phyloP scores from a whole-genome alignment of 495 filamentous ascomycete species.

The Xylaria scruposa region DNA sequence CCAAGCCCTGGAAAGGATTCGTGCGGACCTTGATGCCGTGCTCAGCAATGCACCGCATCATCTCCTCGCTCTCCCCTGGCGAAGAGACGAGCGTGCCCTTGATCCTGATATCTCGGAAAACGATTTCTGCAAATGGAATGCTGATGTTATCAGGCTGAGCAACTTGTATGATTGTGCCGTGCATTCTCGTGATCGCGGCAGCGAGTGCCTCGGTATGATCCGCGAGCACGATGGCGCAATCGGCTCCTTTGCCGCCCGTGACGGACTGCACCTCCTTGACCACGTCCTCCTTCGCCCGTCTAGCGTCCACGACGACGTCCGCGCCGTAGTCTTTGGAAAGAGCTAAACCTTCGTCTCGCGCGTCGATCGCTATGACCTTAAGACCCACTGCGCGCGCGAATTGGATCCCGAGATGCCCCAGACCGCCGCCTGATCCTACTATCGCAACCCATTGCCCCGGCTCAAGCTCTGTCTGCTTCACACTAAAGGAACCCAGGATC shows the following conservation, averaged over 20 bases:
- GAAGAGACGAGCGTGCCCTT: constrained; percentile 56
- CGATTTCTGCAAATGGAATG: constrained; percentile 59
- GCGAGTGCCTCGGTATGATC: constrained; percentile 58
- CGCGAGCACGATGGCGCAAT: constrained; percentile 53
- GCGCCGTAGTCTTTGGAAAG: constrained; percentile 53
- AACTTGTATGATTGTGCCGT: constrained; percentile 62
- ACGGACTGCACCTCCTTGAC: constrained; percentile 52
- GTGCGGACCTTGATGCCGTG: constrained; percentile 58
- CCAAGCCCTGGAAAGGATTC: constrained; percentile 59
- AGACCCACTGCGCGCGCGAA: constrained; percentile 48
- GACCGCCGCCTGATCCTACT: constrained; percentile 63
- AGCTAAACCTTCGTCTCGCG: constrained; percentile 59
- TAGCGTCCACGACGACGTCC: constrained; percentile 59
- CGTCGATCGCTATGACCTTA: constrained; percentile 61
- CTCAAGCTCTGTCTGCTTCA: constrained; percentile 52
- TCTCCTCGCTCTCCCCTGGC: constrained; percentile 53
- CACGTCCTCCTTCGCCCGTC: constrained; percentile 47
- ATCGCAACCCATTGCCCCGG: constrained; percentile 58
- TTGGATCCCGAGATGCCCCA: constrained; percentile 63
- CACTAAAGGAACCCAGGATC: background rate
- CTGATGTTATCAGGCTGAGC: constrained; percentile 56
- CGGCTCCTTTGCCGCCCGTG: constrained; percentile 53
- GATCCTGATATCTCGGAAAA: constrained; percentile 62
- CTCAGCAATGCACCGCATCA: constrained; percentile 60
- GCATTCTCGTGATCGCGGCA: constrained; percentile 61